Base-by-base conservation (phyloP, 768 basidiomycete species). In the Heimioporus sp. region DNA sequence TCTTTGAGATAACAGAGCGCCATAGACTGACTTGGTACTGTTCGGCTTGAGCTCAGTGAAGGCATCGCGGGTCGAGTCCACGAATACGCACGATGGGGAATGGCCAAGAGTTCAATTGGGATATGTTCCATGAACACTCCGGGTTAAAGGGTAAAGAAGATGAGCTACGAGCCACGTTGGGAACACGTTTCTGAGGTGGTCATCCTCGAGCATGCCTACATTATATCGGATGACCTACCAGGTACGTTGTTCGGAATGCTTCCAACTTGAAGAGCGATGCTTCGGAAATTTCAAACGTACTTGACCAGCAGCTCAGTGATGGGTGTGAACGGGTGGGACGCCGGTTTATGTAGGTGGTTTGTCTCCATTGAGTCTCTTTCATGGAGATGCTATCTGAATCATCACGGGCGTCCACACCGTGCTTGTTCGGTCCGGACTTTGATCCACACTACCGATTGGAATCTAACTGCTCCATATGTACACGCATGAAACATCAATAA, bases 141-240 rank as follows among this genome's bases (percentile, higher is more conserved):
- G 51, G 43, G 58, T 67, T 70, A 64, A 65, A 67, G 57, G 63
- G 68, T 12, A 54, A 46, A 40, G 48, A 10, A 49, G 41, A 38
- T 43, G 48, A 52, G 13, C 49, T 64, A 46, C 36, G 34, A 56
- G 34, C 47, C 66, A 68, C 64, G 68, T 38, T 57, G 49, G 51
- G 10, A 55, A 68, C 66, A 70, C 66, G 68, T 70, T 68, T 57
- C 46, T 52, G 34, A 53, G 52, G 46, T 51, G 46, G 49, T 43
- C 37, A 41, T 28, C 24, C 24, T 28, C 32, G 47, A 37, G 45
- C 52, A 52, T 49, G 58, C 47, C 54, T 50, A 46, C 5, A 52
- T 55, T 55, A 61, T 66, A 55, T 61, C 49, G 37, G 35, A 55
- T 32, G 43, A 59, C 61, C 31, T 52, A 58, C 56, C 47, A 47